Conservation (phyloP, 208 protist genomes). For the Leishmania tarentolae region DNA sequence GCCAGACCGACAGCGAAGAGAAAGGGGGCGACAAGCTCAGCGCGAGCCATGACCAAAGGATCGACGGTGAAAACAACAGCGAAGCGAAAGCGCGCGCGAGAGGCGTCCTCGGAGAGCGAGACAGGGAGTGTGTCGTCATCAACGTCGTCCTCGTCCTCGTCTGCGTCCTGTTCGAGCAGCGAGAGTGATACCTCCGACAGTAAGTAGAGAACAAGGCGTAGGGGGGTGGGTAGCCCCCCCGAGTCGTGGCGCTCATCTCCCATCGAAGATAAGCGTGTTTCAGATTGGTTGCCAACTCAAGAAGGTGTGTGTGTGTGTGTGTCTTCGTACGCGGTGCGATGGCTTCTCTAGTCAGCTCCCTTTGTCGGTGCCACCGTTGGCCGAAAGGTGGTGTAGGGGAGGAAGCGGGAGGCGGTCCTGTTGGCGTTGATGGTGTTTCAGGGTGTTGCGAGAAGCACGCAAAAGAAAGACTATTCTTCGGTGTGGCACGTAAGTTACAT, state of each 20-base stretch:
- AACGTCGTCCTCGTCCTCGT: not conserved
- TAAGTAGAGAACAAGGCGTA: not conserved
- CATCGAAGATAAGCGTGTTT: not conserved
- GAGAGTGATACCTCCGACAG: slow-evolving; percentile 17
- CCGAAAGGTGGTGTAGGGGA: not conserved
- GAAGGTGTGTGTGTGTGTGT: not conserved
- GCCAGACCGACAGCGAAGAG: slow-evolving; percentile 36
- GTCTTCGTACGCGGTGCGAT: not conserved
- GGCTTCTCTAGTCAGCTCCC: not conserved
- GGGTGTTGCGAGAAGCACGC: not conserved
- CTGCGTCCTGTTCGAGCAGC: not conserved
- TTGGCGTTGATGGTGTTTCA: not conserved
- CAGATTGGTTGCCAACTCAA: not conserved
- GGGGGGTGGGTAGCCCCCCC: not conserved
- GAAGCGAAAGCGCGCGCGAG: slow-evolving; percentile 13
- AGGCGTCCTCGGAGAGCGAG: slow-evolving; percentile 19
- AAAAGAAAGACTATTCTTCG: not conserved
- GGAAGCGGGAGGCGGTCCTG: not conserved
- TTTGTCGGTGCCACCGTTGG: not conserved
- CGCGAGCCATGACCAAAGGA: slow-evolving; percentile 23
- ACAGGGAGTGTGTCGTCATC: slow-evolving; percentile 5
- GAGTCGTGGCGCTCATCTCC: not conserved
- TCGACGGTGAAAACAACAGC: not conserved
- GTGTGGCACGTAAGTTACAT: too few species aligned
- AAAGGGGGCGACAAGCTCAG: slow-evolving; percentile 24